Evolutionary conservation across 2,329 filamentous ascomycete species (phyloP).

Genomic region (Proliferodiscus dingleyae): DNA sequence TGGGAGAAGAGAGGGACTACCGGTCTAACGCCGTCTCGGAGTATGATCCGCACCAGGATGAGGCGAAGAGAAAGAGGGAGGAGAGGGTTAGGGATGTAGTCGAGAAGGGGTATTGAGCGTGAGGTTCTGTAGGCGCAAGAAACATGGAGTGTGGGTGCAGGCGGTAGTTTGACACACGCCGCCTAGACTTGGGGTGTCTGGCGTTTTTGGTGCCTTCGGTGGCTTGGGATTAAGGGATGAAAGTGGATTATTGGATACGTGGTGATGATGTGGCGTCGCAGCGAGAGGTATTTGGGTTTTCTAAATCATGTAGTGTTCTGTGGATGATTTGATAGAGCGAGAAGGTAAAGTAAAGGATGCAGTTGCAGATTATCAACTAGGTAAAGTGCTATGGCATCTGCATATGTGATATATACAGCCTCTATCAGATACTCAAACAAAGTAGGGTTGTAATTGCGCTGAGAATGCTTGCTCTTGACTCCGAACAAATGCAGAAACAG

Average conservation of each 20-base stretch:
- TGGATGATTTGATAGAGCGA: too few relatives aligned
- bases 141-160: background rate
- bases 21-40: conserved; percentile 13
- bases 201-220: too few relatives aligned
- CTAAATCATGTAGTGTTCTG: too few relatives aligned
- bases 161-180: background rate
- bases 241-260: too few relatives aligned
- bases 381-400: background rate
- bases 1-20: conserved; percentile 16
- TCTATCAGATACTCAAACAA: background rate
- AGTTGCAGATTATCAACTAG: too few relatives aligned
- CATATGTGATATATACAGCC: background rate
- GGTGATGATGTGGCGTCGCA: too few relatives aligned
- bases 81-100: conserved; percentile 9
- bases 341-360: too few relatives aligned
- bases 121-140: background rate
- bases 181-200: too few relatives aligned
- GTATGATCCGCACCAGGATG: conserved; percentile 18
- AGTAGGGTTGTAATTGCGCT: background rate
- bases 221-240: too few relatives aligned
- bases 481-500: background rate
- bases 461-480: background rate
- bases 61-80: conserved; percentile 5
- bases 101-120: conserved; percentile 5
- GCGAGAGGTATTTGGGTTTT: too few relatives aligned